Base-by-base conservation (phyloP, 352 stramenopile species). In the Thalassiosira ordinaria region DNA sequence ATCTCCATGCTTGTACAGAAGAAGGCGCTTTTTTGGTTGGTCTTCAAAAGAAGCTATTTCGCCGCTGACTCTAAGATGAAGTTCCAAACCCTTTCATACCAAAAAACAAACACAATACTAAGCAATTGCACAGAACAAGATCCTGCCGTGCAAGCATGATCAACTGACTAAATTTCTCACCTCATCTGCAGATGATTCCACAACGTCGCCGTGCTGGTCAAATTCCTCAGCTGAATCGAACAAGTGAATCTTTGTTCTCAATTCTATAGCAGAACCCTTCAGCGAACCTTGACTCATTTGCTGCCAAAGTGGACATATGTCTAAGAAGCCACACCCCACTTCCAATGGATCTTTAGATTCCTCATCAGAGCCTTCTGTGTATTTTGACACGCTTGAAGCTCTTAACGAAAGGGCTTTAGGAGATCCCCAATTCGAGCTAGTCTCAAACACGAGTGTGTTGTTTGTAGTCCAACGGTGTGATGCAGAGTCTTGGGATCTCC, bases 1-100 rank as follows among this genome's bases (percentile, higher is more conserved):
- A 46, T 94, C 89, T 33, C 88, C 84, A 49, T 94, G 89, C 65
- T 94, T 94, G 71, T 92, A 94, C 5, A 94, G 64, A 0, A 94
- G 80, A 46, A 89, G 79, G 1, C 87, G 75, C 75, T 88, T 91
- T 9, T 76, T 75, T 66, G 39, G 20, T 24, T 75, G 55, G 8
- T 78, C 49, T 16, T 64, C 53, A 20, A 77, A 51, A 9, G 61
- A 60, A 44, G 88, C 35, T 35, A 72, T 59, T 80, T 87, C 62
- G 7, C 59, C 73, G 33, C 74, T 84, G 22, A 93, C 55, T 22
- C 64, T 67, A 35, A 91, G 55, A 67, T 87, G 57, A 22, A 93
- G 56, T 46, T 91, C 74, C 22, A 91, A 67, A 46, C 37, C 56
- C 46, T 87, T 62, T 3, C 27, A 41, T 0, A 51, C 9, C 14